Base-by-base conservation (phyloP, 768 basidiomycete genomes). In the Podaxis pistillaris region DNA sequence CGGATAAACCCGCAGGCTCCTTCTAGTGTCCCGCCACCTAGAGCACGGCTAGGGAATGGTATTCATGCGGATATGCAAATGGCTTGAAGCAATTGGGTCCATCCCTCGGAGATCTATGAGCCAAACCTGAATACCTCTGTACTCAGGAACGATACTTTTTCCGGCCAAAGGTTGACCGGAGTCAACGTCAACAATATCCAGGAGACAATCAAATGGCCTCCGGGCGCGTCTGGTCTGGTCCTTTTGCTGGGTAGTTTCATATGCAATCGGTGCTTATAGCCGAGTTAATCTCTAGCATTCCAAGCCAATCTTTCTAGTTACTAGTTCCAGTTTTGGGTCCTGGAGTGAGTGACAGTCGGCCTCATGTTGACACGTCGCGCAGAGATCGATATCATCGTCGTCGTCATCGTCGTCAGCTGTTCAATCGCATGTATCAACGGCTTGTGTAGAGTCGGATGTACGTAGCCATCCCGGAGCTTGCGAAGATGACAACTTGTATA, bases 351-450 rank as follows among this genome's bases (percentile, higher is more conserved):
- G 54, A 56, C 54, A 13, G 54, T 36, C 38, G 33, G 54, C 54
- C 54, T 37, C 54, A 56, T 56, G 54, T 56, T 37, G 30, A 37
- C 37, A 38, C 38, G 54, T 56, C 54, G 37, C 54, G 38, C 38
- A 55, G 54, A 56, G 54, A 56, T 56, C 54, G 37, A 56, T 56
- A 41, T 56, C 54, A 56, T 56, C 22, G 37, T 22, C 22, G 37
- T 22, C 44, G 9, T 46, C 19, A 40, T 56, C 38, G 38, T 13
- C 36, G 30, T 37, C 54, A 56, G 37, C 44, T 46, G 44, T 38
- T 56, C 54, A 37, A 37, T 24, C 26, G 19, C 19, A 50, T 24
- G 12, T 22, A 19, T 4, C 24, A 12, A 28, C 28, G 49, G 49
- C 49, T 28, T 44, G 12, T 37, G 33, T 19, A 55, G 36, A 24